Evolutionary conservation across 768 basidiomycete species (phyloP).

Genomic region (Phaffia australis): DNA sequence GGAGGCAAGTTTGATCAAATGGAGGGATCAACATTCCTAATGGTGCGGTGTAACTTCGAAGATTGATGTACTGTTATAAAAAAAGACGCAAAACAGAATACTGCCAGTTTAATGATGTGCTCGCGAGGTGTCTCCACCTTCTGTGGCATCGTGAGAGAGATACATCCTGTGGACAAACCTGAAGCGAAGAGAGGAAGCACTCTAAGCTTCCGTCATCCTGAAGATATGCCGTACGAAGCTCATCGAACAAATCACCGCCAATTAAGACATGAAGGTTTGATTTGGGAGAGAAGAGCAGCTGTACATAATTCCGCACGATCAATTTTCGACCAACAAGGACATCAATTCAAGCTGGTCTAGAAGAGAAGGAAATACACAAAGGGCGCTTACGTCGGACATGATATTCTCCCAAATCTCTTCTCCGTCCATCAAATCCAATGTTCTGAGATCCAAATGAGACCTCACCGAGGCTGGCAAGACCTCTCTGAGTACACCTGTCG

Average conservation of each 20-base stretch:
- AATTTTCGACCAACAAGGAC: too few relatives aligned
- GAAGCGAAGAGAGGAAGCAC: not conserved
- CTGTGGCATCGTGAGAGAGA: too few relatives aligned
- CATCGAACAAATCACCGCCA: constrained; percentile 18
- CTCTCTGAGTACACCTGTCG: not conserved
- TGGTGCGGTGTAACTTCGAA: constrained; percentile 5
- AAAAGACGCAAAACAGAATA: not conserved
- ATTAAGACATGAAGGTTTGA: constrained; percentile 1
- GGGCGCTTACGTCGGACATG: not conserved
- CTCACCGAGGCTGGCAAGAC: too few relatives aligned
- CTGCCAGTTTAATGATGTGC: not conserved
- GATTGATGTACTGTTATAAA: constrained; percentile 20
- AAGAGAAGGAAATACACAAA: too few relatives aligned
- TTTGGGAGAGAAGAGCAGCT: too few relatives aligned
- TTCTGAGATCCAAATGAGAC: not conserved
- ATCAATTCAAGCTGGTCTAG: too few relatives aligned
- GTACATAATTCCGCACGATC: too few relatives aligned
- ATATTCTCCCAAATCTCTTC: constrained; percentile 5
- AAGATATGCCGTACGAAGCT: constrained; percentile 18
- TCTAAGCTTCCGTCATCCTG: constrained; percentile 11
- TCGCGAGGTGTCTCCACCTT: too few relatives aligned
- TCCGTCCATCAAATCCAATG: not conserved
- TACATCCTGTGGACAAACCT: not conserved
- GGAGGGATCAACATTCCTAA: constrained; percentile 7
- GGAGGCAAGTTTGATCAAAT: too few relatives aligned